Conservation (phyloP, 371 early-diverging fungal species). For the Fennellomyces sp. region DNA sequence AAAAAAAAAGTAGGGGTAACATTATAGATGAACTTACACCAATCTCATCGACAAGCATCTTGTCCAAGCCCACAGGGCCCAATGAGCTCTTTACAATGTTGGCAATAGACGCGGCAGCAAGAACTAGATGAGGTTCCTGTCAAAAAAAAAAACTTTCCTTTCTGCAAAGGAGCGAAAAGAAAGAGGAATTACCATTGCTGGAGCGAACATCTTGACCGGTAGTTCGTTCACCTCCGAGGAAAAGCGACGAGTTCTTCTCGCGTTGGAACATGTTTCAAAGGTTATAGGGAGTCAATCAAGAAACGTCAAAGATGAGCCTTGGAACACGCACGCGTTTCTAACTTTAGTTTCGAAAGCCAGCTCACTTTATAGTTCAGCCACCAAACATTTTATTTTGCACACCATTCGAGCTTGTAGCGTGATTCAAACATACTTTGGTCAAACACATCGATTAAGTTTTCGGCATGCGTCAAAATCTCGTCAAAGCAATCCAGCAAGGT, state of each 20-base stretch:
- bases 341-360: neutral
- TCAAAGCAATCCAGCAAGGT: neutral
- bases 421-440: neutral
- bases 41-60: slow-evolving; percentile 99
- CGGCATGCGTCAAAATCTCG: neutral
- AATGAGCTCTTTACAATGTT: slow-evolving; percentile 98
- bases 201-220: slow-evolving; percentile 93
- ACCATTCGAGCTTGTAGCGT: neutral
- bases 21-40: slow-evolving; percentile 70
- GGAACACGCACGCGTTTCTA: neutral
- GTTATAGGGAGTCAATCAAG: neutral
- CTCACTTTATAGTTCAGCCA: no score
- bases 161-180: neutral
- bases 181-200: slow-evolving; percentile 90
- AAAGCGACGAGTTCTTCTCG: slow-evolving; percentile 53
- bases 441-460: neutral
- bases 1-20: neutral
- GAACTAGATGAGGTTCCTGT: slow-evolving; percentile 37
- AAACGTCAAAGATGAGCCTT: neutral
- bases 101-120: slow-evolving; percentile 87
- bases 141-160: slow-evolving; percentile 1
- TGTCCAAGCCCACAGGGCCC: slow-evolving; percentile 99
- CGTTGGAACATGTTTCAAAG: slow-evolving; percentile 33
- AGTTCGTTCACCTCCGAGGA: slow-evolving; percentile 90
- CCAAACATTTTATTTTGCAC: no score